Evolutionary conservation across 805 yeast species (phyloP), one percentile per base, ranked within the genome.

Genomic region (Hanseniaspora thailandica): DNA sequence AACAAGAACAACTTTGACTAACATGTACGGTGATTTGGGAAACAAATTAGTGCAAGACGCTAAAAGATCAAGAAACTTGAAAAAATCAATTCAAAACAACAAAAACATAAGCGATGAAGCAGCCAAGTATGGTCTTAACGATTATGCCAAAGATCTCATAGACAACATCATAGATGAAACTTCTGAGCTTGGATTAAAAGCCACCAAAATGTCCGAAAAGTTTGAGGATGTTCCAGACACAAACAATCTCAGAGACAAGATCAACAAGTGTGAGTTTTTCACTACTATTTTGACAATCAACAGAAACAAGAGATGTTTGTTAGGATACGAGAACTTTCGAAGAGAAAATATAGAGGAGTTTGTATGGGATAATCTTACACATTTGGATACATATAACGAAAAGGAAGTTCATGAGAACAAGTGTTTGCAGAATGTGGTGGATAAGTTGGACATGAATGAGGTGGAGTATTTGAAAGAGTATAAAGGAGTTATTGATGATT

Each of bases 11-110:
- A 25, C 19, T 23, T 12, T 31, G 2, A 12, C 6, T 25, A 15
- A 2, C 23, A 90, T 90, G 98, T 86, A 86, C 61, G 97, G 97
- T 28, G 97, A 89, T 60, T 61, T 77, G 5, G 96, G 90, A 2
- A 77, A 79, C 56, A 90, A 90, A 65, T 76, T 90, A n/a, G 74
- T 86, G 1, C 71, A 80, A 34, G 97, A 93, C 55, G 93, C 97
- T 15, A 84, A 88, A 57, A 72, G 97, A 58, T 71, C 95, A 0
- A 76, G 75, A 55, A 75, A 78, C 22, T 68, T 90, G 31, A 55
- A 50, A 59, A 61, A 52, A 56, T 57, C 39, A 51, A 54, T 17
- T 52, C 57, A 15, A 52, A 58, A 17, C 60, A 60, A 41, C 48
- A 65, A 44, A 12, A 43, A 33, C 26, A 38, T 47, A 3, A 9